phyloP scores from a whole-genome alignment of 108 stramenopile genomes.

The Ochromonas danica region DNA sequence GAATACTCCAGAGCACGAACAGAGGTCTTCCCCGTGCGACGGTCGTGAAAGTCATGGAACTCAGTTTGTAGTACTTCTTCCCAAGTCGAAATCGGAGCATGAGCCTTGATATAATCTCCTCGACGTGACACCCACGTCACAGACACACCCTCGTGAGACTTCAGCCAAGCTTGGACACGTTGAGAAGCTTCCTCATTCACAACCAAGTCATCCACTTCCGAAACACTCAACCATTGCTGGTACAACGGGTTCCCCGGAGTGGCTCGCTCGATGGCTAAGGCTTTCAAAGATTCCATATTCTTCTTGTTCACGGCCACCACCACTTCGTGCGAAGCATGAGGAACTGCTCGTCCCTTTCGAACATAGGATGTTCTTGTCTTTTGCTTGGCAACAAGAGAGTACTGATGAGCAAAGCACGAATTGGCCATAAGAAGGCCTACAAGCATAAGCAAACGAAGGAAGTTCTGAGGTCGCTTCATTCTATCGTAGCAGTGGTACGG shows the following conservation, averaged over 20 bases:
- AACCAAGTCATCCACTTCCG: neutral
- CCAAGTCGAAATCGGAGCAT: neutral
- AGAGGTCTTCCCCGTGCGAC: neutral
- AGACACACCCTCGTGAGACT: neutral
- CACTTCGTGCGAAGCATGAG: slow-evolving; percentile 5
- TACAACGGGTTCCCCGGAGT: neutral
- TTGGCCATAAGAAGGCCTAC: no score
- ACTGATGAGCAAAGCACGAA: no score
- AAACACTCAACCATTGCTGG: slow-evolving; percentile 19
- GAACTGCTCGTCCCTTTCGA: neutral
- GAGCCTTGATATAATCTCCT: neutral
- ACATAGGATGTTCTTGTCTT: neutral
- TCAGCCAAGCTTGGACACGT: neutral
- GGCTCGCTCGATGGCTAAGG: neutral
- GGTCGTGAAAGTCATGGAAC: neutral
- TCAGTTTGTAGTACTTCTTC: neutral
- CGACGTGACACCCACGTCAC: neutral
- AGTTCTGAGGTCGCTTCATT: no score
- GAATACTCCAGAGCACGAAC: neutral
- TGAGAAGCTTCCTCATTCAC: neutral
- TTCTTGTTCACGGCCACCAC: neutral
- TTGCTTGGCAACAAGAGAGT: neutral
- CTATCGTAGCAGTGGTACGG: no score
- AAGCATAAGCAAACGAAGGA: no score
- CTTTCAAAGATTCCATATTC: neutral